These are phyloP conservation scores for Kurtzmaniella fragi DNA, from an alignment of 805 yeast genomes.

Conservation along the genomic window DNA sequence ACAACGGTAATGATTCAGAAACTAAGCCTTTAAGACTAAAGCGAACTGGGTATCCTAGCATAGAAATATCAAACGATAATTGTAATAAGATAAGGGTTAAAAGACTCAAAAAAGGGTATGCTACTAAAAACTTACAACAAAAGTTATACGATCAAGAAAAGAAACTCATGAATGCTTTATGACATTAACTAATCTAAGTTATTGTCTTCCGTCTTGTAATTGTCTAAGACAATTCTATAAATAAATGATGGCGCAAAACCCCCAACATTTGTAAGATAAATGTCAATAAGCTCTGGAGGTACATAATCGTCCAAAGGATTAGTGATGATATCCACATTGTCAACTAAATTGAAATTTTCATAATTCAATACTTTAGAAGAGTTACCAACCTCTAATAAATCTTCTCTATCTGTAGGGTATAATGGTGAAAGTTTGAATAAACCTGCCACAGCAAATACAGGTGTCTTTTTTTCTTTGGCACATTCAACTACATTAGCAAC, in stretches of 20 bases:
- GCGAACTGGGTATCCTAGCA: too few relatives aligned
- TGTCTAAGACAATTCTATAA: constrained; percentile 91
- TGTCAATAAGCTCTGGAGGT: constrained; percentile 90
- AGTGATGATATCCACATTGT: constrained; percentile 66
- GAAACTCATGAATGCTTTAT: too few relatives aligned
- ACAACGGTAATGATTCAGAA: too few relatives aligned
- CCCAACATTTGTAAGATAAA: constrained; percentile 90
- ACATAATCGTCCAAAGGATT: constrained; percentile 90
- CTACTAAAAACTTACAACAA: too few relatives aligned
- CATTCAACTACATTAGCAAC: constrained; percentile 91
- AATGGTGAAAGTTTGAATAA: constrained; percentile 87
- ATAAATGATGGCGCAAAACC: constrained; percentile 96
- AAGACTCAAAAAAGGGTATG: too few relatives aligned
- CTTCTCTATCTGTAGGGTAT: constrained; percentile 84
- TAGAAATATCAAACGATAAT: too few relatives aligned
- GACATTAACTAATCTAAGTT: constrained; percentile 36
- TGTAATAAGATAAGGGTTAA: too few relatives aligned
- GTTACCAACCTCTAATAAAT: constrained; percentile 85
- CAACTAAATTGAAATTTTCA: constrained; percentile 62
- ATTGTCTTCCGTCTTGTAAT: constrained; percentile 83
- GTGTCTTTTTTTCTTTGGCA: constrained; percentile 93
- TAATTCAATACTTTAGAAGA: constrained; percentile 84
- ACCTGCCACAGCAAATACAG: constrained; percentile 94
- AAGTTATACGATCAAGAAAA: too few relatives aligned
- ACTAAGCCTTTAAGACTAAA: not conserved